Conservation (phyloP, 495 filamentous ascomycete species). For the Penicillium parvum region DNA sequence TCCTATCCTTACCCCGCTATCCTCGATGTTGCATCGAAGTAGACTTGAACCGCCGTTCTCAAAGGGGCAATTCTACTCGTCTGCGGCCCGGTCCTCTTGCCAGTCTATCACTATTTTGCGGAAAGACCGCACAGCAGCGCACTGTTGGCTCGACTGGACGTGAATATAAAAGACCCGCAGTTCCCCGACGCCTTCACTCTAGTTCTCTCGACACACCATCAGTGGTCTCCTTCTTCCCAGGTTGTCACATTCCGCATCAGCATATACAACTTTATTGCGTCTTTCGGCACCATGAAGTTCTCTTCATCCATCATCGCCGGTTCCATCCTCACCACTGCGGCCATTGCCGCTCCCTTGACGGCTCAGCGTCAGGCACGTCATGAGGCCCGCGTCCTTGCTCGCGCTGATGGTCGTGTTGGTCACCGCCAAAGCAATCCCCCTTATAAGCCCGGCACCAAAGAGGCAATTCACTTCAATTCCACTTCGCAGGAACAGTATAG, state of each 20-base stretch:
- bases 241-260: too few relatives aligned
- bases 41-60: neutral
- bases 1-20: neutral
- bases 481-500: conserved; percentile 39
- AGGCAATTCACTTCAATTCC: conserved; percentile 19
- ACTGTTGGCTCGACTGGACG: too few relatives aligned
- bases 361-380: conserved; percentile 14
- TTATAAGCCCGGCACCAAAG: conserved; percentile 22
- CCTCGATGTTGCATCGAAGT: conserved; percentile 13
- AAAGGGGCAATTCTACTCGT: neutral
- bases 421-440: conserved; percentile 20
- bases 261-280: neutral
- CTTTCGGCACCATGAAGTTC: conserved; percentile 26
- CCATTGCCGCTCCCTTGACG: conserved; percentile 26
- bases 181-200: too few relatives aligned
- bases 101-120: neutral
- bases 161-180: too few relatives aligned
- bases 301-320: conserved; percentile 13
- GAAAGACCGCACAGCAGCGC: too few relatives aligned
- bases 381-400: conserved; percentile 6
- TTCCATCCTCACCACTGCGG: conserved; percentile 20
- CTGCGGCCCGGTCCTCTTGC: neutral
- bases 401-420: too few relatives aligned
- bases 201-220: too few relatives aligned
- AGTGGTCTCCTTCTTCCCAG: too few relatives aligned